Evolutionary conservation across 441 rosid species (phyloP), one percentile per base, ranked within the genome.

Genomic region (Capsella rubella): DNA sequence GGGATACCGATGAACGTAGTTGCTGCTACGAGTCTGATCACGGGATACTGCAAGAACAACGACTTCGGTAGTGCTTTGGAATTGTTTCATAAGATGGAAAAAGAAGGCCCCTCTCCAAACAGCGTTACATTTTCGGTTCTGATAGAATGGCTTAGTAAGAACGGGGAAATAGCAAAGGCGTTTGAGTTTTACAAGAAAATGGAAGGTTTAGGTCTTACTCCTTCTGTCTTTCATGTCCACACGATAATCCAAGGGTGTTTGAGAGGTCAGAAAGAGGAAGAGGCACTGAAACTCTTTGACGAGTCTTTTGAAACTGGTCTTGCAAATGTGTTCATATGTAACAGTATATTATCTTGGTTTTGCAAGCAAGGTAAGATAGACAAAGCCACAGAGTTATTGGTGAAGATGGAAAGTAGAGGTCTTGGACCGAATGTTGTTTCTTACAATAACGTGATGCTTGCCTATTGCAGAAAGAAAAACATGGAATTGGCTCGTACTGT

Each of bases 21-120:
- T 27, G 87, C 81, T 47, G 87, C 85, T 0, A 93, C 95, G 10
- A 84, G 86, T 81, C 82, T 92, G 84, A 80, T 92, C 57, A 84
- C 72, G 58, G 93, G 89, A n/a, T 85, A 85, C 59, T 89, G 91
- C 82, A 79, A 69, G 73, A 75, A 80, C 32, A 83, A 88, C 16
- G 82, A 89, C 28, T 40, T 83, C 59, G 72, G 11, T 60, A 72
- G 79, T 70, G 95, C 97, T 77, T 80, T 90, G 75, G 73, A 81
- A 56, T 77, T 91, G 82, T 86, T 88, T 69, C 35, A 79, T 59
- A 79, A 79, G 67, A 80, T 89, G 76, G 81, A 82, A 69, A 70
- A 84, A 72, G 81, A 87, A 54, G 92, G 93, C 49, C 78, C 79
- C 2, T 46, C 74, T 71, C 98, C 93, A 15, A 83, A 86, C 78